Conservation (phyloP, 495 filamentous ascomycete genomes). For the Talaromyces stipitatus region DNA sequence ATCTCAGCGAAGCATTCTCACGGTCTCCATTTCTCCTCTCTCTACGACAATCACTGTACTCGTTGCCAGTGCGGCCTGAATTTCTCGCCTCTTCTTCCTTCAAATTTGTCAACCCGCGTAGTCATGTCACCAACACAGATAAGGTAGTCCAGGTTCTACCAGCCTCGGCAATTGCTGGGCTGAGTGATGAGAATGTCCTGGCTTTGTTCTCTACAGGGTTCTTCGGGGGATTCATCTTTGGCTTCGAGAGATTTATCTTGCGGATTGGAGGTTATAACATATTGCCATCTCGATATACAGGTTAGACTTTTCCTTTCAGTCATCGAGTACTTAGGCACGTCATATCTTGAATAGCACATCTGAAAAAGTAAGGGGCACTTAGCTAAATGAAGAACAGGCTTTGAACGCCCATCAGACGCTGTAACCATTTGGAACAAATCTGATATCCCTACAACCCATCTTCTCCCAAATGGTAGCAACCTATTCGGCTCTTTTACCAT, state of each 20-base stretch:
- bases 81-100: constrained; percentile 10
- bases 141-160: constrained; percentile 11
- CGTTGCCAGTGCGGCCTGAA: constrained; percentile 5
- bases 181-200: constrained; percentile 12
- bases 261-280: constrained; percentile 7
- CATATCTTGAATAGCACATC: not conserved
- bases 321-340: not conserved
- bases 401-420: constrained; percentile 2
- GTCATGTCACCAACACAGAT: constrained; percentile 8
- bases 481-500: constrained; percentile 14
- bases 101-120: constrained; percentile 12
- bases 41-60: constrained; percentile 7
- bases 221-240: constrained; percentile 14
- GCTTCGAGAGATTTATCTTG: constrained; percentile 10
- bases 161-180: constrained; percentile 5
- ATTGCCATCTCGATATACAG: constrained; percentile 10
- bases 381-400: not conserved
- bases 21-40: constrained; percentile 6
- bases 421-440: constrained; percentile 9
- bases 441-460: constrained; percentile 3
- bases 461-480: constrained; percentile 9
- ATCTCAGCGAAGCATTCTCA: not conserved
- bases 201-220: constrained; percentile 12
- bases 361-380: not conserved
- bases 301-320: not conserved